These are phyloP conservation scores for Nepenthes mirabilis DNA, from an alignment of 148 eudicot genomes.

Conservation along the genomic window DNA sequence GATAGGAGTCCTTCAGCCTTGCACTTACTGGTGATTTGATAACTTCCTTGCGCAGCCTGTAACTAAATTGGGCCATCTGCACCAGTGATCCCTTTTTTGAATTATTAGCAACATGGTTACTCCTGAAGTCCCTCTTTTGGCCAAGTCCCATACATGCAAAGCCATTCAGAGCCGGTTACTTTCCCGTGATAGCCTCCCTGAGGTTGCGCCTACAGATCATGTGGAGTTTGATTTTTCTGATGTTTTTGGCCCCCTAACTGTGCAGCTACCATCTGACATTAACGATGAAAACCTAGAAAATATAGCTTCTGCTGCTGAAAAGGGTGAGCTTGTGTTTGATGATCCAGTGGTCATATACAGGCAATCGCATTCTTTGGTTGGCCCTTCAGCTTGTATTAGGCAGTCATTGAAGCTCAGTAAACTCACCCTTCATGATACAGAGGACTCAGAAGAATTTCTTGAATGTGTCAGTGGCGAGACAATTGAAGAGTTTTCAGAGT, in stretches of 20 bases:
- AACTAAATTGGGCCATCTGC: conserved; percentile 23
- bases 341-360: conserved; percentile 50
- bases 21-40: conserved; percentile 18
- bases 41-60: conserved; percentile 21
- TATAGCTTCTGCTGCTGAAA: conserved; percentile 20
- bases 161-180: conserved; percentile 27
- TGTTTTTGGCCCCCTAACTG: conserved; percentile 65
- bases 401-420: conserved; percentile 53
- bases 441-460: conserved; percentile 21
- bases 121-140: conserved; percentile 36
- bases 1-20: conserved; percentile 36
- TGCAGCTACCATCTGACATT: conserved; percentile 28
- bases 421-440: conserved; percentile 41
- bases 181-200: conserved; percentile 37
- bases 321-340: conserved; percentile 39
- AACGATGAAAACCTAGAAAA: conserved; percentile 23
- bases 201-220: conserved; percentile 30
- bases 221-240: conserved; percentile 71
- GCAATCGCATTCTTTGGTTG: conserved; percentile 81
- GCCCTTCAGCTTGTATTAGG: conserved; percentile 53
- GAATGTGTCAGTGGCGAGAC: conserved; percentile 15
- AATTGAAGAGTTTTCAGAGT: conserved; percentile 22
- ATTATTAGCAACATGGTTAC: conserved; percentile 50
- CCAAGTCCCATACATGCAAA: conserved; percentile 21
- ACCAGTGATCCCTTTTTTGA: conserved; percentile 9